A percentile compares a stretch with the other conserved stretches of the same genome.
phyloP scores from a whole-genome alignment of 208 protist species.

The Acanthamoeba castellanii region DNA sequence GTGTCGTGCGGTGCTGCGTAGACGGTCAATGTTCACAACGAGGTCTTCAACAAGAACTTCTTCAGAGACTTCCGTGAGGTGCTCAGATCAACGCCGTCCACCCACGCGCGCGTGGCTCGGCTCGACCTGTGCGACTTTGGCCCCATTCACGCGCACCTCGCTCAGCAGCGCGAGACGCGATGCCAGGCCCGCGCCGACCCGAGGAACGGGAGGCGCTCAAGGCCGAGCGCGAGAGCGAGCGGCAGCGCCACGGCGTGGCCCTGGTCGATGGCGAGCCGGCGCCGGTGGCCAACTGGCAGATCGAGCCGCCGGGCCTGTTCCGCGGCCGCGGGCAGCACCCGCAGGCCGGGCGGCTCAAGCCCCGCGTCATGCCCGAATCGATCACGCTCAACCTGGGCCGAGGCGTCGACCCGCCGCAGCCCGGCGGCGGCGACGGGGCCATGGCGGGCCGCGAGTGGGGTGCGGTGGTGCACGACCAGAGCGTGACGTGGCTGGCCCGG shows the following conservation, averaged over 20 bases:
- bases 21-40: constrained; percentile 96
- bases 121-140: constrained; percentile 98
- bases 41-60: constrained; percentile 98
- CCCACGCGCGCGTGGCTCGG: constrained; percentile 92
- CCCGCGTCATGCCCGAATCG: constrained; percentile 96
- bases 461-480: constrained; percentile 95
- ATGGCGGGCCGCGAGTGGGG: constrained; percentile 92
- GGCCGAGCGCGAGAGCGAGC: constrained; percentile 91
- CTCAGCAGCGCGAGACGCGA: constrained; percentile 93
- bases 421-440: constrained; percentile 92
- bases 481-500: constrained; percentile 98
- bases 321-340: constrained; percentile 98
- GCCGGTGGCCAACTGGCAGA: constrained; percentile 97
- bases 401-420: constrained; percentile 91
- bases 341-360: constrained; percentile 95
- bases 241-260: constrained; percentile 93
- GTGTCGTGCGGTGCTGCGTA: constrained; percentile 30
- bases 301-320: constrained; percentile 99
- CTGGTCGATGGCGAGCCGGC: constrained; percentile 95
- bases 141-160: constrained; percentile 94
- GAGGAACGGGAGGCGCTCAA: constrained; percentile 92
- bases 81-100: constrained; percentile 82
- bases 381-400: constrained; percentile 98
- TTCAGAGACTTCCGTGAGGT: constrained; percentile 95
- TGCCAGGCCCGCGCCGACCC: constrained; percentile 92